phyloP scores from a whole-genome alignment of 805 yeast species.

The Candida anglica region DNA sequence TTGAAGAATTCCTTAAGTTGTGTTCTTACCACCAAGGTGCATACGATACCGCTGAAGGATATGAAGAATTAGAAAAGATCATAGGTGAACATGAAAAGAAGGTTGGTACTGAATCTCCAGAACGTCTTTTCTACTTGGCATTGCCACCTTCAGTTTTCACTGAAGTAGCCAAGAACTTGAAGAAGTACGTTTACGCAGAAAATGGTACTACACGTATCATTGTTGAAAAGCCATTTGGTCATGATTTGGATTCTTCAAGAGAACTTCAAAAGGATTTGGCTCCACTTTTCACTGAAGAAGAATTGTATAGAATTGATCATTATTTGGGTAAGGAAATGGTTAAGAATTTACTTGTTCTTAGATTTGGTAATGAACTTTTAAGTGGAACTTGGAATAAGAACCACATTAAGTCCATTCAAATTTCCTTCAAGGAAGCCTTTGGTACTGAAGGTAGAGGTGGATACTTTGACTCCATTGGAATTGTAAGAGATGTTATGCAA shows the following conservation, averaged over 20 bases:
- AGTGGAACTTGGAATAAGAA: constrained; percentile 86
- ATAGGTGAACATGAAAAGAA: constrained; percentile 59
- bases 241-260: constrained; percentile 75
- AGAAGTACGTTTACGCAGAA: constrained; percentile 59
- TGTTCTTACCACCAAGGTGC: constrained; percentile 71
- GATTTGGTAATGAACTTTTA: constrained; percentile 88
- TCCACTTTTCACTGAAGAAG: constrained; percentile 87
- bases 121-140: constrained; percentile 88
- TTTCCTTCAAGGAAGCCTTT: constrained; percentile 94
- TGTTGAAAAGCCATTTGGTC: constrained; percentile 97
- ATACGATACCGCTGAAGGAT: constrained; percentile 81
- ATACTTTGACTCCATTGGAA: constrained; percentile 91
- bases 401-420: constrained; percentile 75
- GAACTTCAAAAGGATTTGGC: constrained; percentile 72
- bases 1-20: constrained; percentile 62
- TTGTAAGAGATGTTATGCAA: constrained; percentile 97
- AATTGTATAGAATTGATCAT: constrained; percentile 93
- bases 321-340: constrained; percentile 98
- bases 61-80: constrained; percentile 46
- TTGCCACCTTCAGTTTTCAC: constrained; percentile 92
- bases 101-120: constrained; percentile 46
- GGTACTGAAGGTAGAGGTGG: constrained; percentile 99
- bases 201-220: constrained; percentile 74
- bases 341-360: constrained; percentile 80
- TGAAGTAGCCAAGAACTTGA: constrained; percentile 69